These are phyloP conservation scores for Letharia lupina DNA, from an alignment of 495 filamentous ascomycete species.

Conservation along the genomic window DNA sequence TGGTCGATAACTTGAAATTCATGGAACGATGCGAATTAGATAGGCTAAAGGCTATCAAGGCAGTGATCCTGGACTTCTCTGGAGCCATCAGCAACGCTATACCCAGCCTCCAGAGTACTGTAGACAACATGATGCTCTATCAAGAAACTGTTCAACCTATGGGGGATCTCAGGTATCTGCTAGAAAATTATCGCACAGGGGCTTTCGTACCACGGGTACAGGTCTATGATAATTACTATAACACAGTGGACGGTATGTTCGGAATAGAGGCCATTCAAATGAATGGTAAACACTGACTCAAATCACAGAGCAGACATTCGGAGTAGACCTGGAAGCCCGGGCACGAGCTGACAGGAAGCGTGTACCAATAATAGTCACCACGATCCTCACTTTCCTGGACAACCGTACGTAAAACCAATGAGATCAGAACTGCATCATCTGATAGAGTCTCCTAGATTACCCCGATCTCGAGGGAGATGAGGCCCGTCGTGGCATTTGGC, in stretches of 20 bases:
- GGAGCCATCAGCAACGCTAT: constrained; percentile 98
- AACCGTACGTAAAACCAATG: constrained; percentile 48
- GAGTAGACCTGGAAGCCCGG: constrained; percentile 90
- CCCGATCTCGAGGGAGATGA: constrained; percentile 97
- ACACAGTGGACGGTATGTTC: constrained; percentile 68
- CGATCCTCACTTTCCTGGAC: constrained; percentile 87
- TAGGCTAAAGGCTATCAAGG: constrained; percentile 93
- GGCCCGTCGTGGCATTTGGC: constrained; percentile 84
- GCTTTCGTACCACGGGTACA: constrained; percentile 86
- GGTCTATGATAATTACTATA: constrained; percentile 98
- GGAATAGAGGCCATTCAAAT: background rate
- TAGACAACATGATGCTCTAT: constrained; percentile 97
- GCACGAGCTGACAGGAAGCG: constrained; percentile 90
- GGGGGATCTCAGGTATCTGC: constrained; percentile 84
- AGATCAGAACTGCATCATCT: constrained; percentile 21
- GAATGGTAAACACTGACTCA: constrained; percentile 22
- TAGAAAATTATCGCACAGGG: constrained; percentile 97
- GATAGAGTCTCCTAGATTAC: constrained; percentile 51
- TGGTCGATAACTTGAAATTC: constrained; percentile 84
- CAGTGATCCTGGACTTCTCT: constrained; percentile 94
- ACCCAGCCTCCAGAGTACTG: constrained; percentile 84
- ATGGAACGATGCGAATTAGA: constrained; percentile 98
- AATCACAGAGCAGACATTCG: constrained; percentile 78
- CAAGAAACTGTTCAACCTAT: constrained; percentile 94
- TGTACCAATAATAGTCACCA: constrained; percentile 87